These are phyloP conservation scores for Raffaelea arxii DNA, from an alignment of 2,329 filamentous ascomycete genomes.

Conservation along the genomic window DNA sequence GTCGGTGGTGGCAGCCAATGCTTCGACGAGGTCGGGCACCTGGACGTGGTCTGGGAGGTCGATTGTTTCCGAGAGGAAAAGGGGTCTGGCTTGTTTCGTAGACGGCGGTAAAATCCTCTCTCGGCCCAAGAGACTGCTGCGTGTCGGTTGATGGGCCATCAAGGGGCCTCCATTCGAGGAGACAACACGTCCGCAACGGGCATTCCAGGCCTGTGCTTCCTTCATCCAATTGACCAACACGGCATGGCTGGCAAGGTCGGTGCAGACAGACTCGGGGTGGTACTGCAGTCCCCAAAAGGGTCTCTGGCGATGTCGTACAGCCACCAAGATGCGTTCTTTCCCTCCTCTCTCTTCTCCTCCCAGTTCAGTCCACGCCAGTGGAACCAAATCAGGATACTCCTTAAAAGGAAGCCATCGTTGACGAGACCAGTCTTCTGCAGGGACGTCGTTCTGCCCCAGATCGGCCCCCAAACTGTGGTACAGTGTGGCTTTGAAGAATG, in stretches of 20 bases:
- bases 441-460: slow-evolving; percentile 36
- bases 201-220: slow-evolving; percentile 53
- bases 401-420: slow-evolving; percentile 29
- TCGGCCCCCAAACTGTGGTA: slow-evolving; percentile 60
- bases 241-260: slow-evolving; percentile 52
- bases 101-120: too few relatives aligned
- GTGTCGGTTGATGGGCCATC: slow-evolving; percentile 22
- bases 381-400: slow-evolving; percentile 33
- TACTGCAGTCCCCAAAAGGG: slow-evolving; percentile 88
- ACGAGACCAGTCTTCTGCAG: slow-evolving; percentile 23
- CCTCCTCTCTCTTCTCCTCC: slow-evolving; percentile 28
- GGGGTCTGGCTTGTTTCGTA: too few relatives aligned
- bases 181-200: slow-evolving; percentile 11
- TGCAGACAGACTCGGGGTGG: slow-evolving; percentile 83
- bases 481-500: slow-evolving; percentile 57
- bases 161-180: slow-evolving; percentile 3
- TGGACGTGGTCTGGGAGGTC: slow-evolving; percentile 34
- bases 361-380: slow-evolving; percentile 58
- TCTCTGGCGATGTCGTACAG: slow-evolving; percentile 52
- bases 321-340: slow-evolving; percentile 61
- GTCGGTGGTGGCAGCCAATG: slow-evolving; percentile 18
- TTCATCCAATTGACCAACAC: slow-evolving; percentile 70
- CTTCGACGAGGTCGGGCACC: slow-evolving; percentile 45
- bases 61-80: slow-evolving; percentile 31
- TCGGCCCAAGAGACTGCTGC: slow-evolving; percentile 20